A percentile compares a stretch with the other conserved stretches of the same genome.
Conservation (phyloP, 495 filamentous ascomycete genomes). For the Astrothelium macrocarpum region DNA sequence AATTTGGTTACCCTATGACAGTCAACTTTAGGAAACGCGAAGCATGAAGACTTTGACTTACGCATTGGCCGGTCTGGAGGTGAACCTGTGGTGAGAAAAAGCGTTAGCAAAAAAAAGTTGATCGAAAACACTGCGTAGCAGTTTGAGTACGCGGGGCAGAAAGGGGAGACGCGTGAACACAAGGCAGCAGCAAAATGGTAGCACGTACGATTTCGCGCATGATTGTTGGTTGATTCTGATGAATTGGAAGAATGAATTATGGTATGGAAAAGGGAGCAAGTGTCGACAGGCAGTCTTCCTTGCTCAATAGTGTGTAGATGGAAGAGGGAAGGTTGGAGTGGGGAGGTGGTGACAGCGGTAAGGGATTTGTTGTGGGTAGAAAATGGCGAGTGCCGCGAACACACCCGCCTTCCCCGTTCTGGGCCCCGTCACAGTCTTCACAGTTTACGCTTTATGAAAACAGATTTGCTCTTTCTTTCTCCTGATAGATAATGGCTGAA, state of each 20-base stretch:
- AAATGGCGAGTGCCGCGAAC: conserved; percentile 36
- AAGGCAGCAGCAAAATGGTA: conserved; percentile 10
- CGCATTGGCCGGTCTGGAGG: conserved; percentile 98
- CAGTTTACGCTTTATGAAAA: too few species aligned
- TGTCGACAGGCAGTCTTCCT: conserved; percentile 6
- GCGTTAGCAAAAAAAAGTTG: conserved; percentile 26
- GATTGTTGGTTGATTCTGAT: conserved; percentile 14
- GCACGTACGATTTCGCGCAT: conserved; percentile 39
- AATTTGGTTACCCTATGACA: conserved; percentile 92
- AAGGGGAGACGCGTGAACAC: conserved; percentile 29
- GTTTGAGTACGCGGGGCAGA: conserved; percentile 26
- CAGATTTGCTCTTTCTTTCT: too few species aligned
- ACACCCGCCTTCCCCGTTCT: neutral
- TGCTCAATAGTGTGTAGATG: neutral
- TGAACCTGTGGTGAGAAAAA: conserved; percentile 59
- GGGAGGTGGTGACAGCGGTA: conserved; percentile 8
- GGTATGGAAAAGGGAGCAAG: neutral
- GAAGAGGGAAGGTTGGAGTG: neutral
- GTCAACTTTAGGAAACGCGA: neutral
- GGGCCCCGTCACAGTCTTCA: neutral
- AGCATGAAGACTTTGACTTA: conserved; percentile 48
- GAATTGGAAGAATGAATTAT: neutral
- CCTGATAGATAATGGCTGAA: too few species aligned
- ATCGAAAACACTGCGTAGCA: conserved; percentile 26
- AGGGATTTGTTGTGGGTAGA: conserved; percentile 11